Evolutionary conservation across 2,329 filamentous ascomycete genomes (phyloP).

Genomic region (Dactylonectria estremocensis): DNA sequence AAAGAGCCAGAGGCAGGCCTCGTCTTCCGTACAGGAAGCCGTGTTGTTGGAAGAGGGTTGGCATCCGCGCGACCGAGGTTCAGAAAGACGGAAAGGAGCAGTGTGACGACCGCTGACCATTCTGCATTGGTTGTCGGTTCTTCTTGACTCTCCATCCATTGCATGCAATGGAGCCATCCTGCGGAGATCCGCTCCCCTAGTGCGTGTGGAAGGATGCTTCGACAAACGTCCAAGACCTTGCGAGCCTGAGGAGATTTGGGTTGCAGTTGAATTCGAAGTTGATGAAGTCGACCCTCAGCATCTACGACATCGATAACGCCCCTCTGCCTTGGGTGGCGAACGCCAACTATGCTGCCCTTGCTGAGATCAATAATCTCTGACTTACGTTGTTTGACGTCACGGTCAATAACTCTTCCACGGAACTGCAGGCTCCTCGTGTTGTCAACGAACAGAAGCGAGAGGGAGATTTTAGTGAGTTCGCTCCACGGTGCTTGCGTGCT

Average conservation of each 20-base stretch:
- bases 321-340: constrained; percentile 71
- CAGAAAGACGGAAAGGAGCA: constrained; percentile 76
- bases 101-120: constrained; percentile 78
- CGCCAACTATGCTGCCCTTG: constrained; percentile 64
- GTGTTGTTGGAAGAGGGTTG: constrained; percentile 44
- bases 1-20: constrained; percentile 55
- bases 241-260: constrained; percentile 75
- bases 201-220: constrained; percentile 73
- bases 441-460: constrained; percentile 73
- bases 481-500: constrained; percentile 85
- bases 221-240: constrained; percentile 73
- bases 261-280: constrained; percentile 77
- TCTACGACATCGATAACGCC: constrained; percentile 79
- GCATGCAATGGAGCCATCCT: constrained; percentile 81
- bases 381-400: constrained; percentile 65
- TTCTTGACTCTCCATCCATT: constrained; percentile 73
- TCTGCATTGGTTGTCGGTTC: constrained; percentile 68
- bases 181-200: constrained; percentile 74
- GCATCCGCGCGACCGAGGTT: constrained; percentile 65
- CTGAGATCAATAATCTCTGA: constrained; percentile 63
- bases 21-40: constrained; percentile 50
- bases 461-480: constrained; percentile 74
- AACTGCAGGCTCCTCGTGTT: constrained; percentile 74
- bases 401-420: constrained; percentile 65
- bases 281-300: constrained; percentile 73